Conservation (phyloP, 805 yeast genomes). For the Lipomyces lipofer region DNA sequence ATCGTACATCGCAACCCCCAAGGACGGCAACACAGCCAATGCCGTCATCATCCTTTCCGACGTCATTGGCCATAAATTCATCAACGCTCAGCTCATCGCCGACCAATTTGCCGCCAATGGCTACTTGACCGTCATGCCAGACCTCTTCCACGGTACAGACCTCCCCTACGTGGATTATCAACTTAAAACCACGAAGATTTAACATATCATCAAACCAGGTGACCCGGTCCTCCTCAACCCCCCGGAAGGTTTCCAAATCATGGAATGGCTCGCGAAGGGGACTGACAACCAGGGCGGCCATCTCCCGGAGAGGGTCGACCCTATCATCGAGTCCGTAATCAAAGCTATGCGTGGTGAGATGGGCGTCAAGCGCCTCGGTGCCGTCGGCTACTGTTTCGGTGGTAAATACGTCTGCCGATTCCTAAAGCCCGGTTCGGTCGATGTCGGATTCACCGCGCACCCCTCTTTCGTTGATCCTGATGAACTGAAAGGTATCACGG, state of each 20-base stretch:
- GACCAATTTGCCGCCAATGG: slow-evolving; percentile 56
- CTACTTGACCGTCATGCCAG: slow-evolving; percentile 70
- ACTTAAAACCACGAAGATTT: too few relatives aligned
- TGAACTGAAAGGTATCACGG: slow-evolving; percentile 59
- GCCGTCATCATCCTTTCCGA: slow-evolving; percentile 64
- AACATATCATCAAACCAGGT: slow-evolving; percentile 44
- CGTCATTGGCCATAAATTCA: slow-evolving; percentile 59
- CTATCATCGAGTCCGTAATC: slow-evolving; percentile 52
- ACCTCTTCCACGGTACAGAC: slow-evolving; percentile 60
- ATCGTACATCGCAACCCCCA: slow-evolving; percentile 53
- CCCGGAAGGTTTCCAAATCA: slow-evolving; percentile 32
- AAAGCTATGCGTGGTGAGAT: slow-evolving; percentile 45
- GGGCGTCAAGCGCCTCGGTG: slow-evolving; percentile 51
- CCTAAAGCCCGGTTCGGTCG: slow-evolving; percentile 43
- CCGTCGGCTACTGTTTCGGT: slow-evolving; percentile 81
- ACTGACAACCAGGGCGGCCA: too few relatives aligned
- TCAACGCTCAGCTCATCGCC: slow-evolving; percentile 54
- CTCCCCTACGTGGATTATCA: too few relatives aligned
- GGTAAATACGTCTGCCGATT: slow-evolving; percentile 65
- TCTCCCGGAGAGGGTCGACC: slow-evolving; percentile 46
- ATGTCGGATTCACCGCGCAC: slow-evolving; percentile 79
- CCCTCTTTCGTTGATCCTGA: slow-evolving; percentile 66
- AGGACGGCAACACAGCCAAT: slow-evolving; percentile 52
- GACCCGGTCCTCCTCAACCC: slow-evolving; percentile 14
- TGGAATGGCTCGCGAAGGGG: slow-evolving; percentile 54